These are phyloP conservation scores for Paxillus involutus DNA, from an alignment of 768 basidiomycete species.

Conservation along the genomic window DNA sequence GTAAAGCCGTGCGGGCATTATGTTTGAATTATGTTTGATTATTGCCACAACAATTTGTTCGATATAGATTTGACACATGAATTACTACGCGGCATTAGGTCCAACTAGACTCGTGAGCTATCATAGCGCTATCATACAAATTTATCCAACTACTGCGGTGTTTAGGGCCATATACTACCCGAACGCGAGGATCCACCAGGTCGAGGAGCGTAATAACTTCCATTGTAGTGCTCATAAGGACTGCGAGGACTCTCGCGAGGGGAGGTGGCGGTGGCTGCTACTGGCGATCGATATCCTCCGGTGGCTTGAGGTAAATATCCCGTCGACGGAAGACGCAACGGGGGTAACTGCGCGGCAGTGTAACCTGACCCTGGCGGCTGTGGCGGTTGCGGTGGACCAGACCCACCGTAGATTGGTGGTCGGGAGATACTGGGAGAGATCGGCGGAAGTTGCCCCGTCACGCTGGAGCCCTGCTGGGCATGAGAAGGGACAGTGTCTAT, in stretches of 20 bases:
- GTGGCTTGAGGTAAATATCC: conserved; percentile 18
- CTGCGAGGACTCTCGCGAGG: conserved; percentile 22
- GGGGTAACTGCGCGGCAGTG: conserved; percentile 24
- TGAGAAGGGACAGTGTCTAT: conserved; percentile 24
- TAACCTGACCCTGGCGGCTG: conserved; percentile 20
- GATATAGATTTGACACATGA: not conserved
- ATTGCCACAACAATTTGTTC: not conserved
- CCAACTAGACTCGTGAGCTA: conserved; percentile 12
- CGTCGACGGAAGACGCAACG: conserved; percentile 23
- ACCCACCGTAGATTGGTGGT: conserved; percentile 12
- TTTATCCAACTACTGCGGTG: conserved; percentile 4
- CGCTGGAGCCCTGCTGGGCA: conserved; percentile 6
- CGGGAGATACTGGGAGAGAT: conserved; percentile 25
- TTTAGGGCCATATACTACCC: conserved; percentile 28
- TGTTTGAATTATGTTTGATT: not conserved
- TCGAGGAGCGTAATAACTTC: conserved; percentile 22
- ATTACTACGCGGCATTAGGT: conserved; percentile 17
- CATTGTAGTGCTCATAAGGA: conserved; percentile 25
- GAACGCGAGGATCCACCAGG: conserved; percentile 24
- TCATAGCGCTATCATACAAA: conserved; percentile 18
- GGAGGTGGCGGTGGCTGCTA: not conserved
- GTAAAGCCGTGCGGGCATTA: not conserved
- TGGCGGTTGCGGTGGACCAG: not conserved
- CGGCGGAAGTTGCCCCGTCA: conserved; percentile 17
- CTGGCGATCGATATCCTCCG: conserved; percentile 24